Conservation (phyloP, 257 asterid genomes). For the Lycium barbarum region DNA sequence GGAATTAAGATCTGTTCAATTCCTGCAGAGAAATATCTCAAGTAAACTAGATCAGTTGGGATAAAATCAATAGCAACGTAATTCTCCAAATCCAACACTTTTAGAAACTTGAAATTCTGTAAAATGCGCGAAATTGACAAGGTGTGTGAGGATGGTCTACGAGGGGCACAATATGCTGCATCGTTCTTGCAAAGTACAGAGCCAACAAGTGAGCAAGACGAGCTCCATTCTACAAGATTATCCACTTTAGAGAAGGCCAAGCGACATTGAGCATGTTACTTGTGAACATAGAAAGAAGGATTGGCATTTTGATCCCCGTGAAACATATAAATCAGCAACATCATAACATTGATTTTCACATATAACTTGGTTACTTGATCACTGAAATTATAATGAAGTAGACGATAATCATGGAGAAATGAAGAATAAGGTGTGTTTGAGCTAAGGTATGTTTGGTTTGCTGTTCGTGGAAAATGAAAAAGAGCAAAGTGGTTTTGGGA, state of each 20-base stretch:
- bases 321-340: not conserved
- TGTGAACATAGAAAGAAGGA: not conserved
- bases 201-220: not conserved
- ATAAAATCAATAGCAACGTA: not conserved
- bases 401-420: too few species aligned
- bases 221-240: not conserved
- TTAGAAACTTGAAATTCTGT: conserved; percentile 25
- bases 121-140: not conserved
- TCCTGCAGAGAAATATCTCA: conserved; percentile 32
- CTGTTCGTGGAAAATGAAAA: too few species aligned
- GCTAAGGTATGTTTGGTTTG: too few species aligned
- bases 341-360: not conserved
- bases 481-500: too few species aligned
- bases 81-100: conserved; percentile 33
- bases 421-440: too few species aligned
- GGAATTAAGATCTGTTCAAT: not conserved
- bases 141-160: not conserved
- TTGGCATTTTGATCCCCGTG: not conserved
- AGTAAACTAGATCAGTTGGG: not conserved
- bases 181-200: not conserved
- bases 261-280: not conserved
- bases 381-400: not conserved
- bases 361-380: not conserved
- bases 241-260: not conserved
- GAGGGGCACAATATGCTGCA: not conserved